phyloP scores from a whole-genome alignment of 495 filamentous ascomycete species.

The Pyrenopolyporus hunteri region DNA sequence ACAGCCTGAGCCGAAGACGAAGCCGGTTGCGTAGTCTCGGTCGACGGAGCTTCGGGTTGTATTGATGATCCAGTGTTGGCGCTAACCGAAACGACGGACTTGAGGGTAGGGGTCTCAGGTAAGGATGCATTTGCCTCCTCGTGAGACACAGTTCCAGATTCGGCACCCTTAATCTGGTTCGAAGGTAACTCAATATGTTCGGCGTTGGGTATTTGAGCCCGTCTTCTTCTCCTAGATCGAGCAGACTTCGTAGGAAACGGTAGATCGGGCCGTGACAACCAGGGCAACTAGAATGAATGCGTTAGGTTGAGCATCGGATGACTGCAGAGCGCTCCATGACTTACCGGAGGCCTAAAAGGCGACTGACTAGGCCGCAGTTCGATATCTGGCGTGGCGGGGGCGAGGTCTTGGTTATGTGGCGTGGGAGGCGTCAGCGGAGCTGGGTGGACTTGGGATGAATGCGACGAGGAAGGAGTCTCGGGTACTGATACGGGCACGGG shows the following conservation, averaged over 20 bases:
- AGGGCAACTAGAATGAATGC: slow-evolving; percentile 65
- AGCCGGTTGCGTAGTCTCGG: slow-evolving; percentile 66
- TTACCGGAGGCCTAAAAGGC: slow-evolving; percentile 70
- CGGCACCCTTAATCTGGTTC: slow-evolving; percentile 41
- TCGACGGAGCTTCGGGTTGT: slow-evolving; percentile 70
- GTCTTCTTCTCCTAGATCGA: slow-evolving; percentile 46
- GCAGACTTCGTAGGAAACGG: slow-evolving; percentile 65
- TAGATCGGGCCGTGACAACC: slow-evolving; percentile 73
- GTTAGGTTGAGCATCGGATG: slow-evolving; percentile 20
- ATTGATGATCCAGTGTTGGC: slow-evolving; percentile 43
- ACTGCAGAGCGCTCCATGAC: slow-evolving; percentile 35
- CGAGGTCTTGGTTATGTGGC: slow-evolving; percentile 28
- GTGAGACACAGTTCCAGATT: slow-evolving; percentile 15
- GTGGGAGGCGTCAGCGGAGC: slow-evolving; percentile 49
- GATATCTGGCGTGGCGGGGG: slow-evolving; percentile 17
- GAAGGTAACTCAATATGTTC: slow-evolving; percentile 44
- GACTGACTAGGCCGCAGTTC: slow-evolving; percentile 18
- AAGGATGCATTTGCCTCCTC: slow-evolving; percentile 15
- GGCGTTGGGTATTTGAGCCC: slow-evolving; percentile 41
- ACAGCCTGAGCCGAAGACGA: slow-evolving; percentile 73
- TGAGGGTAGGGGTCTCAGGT: slow-evolving; percentile 40
- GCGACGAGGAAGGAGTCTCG: slow-evolving; percentile 49
- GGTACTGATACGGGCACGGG: slow-evolving; percentile 43
- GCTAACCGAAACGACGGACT: slow-evolving; percentile 16
- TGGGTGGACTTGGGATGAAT: slow-evolving; percentile 51